Evolutionary conservation across 495 filamentous ascomycete species (phyloP), one percentile per base, ranked within the genome.

Genomic region (Penicillium riverlandense): DNA sequence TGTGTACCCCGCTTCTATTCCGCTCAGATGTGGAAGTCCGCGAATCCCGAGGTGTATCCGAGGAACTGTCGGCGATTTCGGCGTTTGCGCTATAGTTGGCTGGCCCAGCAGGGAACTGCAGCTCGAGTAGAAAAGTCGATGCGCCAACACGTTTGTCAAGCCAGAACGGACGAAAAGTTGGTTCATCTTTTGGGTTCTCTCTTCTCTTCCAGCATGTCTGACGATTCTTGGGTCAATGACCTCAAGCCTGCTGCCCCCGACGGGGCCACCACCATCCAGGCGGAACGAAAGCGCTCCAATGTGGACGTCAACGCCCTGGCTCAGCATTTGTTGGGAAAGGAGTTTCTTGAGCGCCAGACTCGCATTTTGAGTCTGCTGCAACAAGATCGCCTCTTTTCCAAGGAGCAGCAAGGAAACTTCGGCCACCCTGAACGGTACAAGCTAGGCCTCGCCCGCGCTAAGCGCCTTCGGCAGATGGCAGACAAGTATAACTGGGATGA

Each of bases 391-490:
- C 45, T 74, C 1, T 65, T 72, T 50, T 56, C 55, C 9, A 75
- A 75, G 45, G 45, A 53, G n/a, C 61, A 66, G 31, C 69, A 70
- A 43, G 48, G 63, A 34, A 71, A 74, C 39, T 51, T 75, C 7
- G 65, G 65, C 11, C 65, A 71, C 2, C 65, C 67, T 0, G 66
- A 74, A 4, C 54, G 67, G 6, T 75, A 67, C 53, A 64, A 71
- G 34, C 61, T 73, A 29, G 71, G 62, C 2, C 64, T 75, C 14
- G 71, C 69, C 2, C 57, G 71, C 4, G 69, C 67, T 32, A 75
- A 75, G 55, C 58, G 64, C 5, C 43, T 75, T 6, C 63, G 70
- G 10, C 60, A 69, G 32, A 46, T 72, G 12, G 46, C 47, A 1
- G 57, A 63, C 30, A 53, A 63, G 34, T 48, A 72, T 41, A 46